Conservation (phyloP, 371 early-diverging fungal genomes). For the Modicella reniformis region DNA sequence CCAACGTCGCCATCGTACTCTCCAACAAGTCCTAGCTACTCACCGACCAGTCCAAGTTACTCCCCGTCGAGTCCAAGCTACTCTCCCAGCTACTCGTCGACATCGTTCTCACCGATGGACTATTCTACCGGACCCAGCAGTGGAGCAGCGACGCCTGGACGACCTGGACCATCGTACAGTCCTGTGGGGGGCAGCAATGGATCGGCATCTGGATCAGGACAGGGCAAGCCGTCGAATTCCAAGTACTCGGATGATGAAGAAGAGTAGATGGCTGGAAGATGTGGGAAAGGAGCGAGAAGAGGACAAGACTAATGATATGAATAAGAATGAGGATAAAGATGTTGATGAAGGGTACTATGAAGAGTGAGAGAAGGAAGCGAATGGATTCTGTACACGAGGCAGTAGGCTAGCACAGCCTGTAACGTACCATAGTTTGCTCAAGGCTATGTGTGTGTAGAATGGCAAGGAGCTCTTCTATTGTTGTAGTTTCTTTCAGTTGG, state of each 20-base stretch:
- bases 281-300: too few species aligned
- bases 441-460: too few species aligned
- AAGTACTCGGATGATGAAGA: slow-evolving; percentile 49
- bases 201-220: slow-evolving; percentile 18
- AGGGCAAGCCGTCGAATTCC: slow-evolving; percentile 20
- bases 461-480: too few species aligned
- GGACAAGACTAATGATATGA: too few species aligned
- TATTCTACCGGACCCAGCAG: slow-evolving; percentile 22
- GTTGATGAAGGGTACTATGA: too few species aligned
- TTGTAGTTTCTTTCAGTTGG: too few species aligned
- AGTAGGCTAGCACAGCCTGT: too few species aligned
- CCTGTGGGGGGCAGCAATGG: slow-evolving; percentile 34
- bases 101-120: slow-evolving; percentile 45
- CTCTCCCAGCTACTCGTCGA: slow-evolving; percentile 61
- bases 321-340: too few species aligned
- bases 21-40: slow-evolving; percentile 53
- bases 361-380: too few species aligned
- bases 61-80: slow-evolving; percentile 81
- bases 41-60: slow-evolving; percentile 66
- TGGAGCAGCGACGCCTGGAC: slow-evolving; percentile 47
- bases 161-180: slow-evolving; percentile 31
- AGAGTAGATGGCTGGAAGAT: slow-evolving; percentile 17
- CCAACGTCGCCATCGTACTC: slow-evolving; percentile 69
- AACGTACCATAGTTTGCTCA: too few species aligned
- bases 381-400: too few species aligned